Evolutionary conservation across 768 basidiomycete species (phyloP).

Genomic region (Russula sp.): DNA sequence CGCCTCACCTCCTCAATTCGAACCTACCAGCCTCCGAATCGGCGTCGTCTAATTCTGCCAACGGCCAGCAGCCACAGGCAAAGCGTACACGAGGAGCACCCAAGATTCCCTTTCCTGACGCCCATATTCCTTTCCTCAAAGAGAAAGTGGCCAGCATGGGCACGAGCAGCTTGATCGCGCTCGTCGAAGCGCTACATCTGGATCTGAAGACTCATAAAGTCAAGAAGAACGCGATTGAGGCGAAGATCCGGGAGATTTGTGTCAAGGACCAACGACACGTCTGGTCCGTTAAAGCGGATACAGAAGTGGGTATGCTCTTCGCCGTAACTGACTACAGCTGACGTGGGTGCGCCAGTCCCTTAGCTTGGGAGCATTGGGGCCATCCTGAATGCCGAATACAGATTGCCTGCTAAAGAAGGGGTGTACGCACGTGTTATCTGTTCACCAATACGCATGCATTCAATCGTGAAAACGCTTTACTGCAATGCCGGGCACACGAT

Average conservation of each 20-base stretch:
- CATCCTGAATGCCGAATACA: not conserved
- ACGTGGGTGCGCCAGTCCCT: slow-evolving; percentile 1
- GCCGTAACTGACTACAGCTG: not conserved
- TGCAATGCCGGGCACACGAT: not conserved
- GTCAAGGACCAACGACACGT: slow-evolving; percentile 68
- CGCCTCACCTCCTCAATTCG: slow-evolving; percentile 24
- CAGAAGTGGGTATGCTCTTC: slow-evolving; percentile 9
- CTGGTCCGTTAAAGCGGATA: slow-evolving; percentile 59
- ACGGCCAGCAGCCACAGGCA: slow-evolving; percentile 22
- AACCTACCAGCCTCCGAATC: slow-evolving; percentile 16
- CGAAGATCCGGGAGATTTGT: slow-evolving; percentile 68
- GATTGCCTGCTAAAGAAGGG: not conserved
- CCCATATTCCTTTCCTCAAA: slow-evolving; percentile 53
- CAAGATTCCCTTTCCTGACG: slow-evolving; percentile 65
- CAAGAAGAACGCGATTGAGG: slow-evolving; percentile 80
- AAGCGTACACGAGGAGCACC: slow-evolving; percentile 29
- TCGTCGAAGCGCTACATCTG: slow-evolving; percentile 69
- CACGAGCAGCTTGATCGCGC: slow-evolving; percentile 54
- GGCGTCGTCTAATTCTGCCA: slow-evolving; percentile 16
- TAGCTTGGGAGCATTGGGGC: not conserved
- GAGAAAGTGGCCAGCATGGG: slow-evolving; percentile 56
- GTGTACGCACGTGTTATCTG: slow-evolving; percentile 6
- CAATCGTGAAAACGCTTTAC: too few relatives aligned
- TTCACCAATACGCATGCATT: not conserved
- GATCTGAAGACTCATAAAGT: slow-evolving; percentile 64